Conservation (phyloP, 352 stramenopile genomes). For the Phytopythium vexans region DNA sequence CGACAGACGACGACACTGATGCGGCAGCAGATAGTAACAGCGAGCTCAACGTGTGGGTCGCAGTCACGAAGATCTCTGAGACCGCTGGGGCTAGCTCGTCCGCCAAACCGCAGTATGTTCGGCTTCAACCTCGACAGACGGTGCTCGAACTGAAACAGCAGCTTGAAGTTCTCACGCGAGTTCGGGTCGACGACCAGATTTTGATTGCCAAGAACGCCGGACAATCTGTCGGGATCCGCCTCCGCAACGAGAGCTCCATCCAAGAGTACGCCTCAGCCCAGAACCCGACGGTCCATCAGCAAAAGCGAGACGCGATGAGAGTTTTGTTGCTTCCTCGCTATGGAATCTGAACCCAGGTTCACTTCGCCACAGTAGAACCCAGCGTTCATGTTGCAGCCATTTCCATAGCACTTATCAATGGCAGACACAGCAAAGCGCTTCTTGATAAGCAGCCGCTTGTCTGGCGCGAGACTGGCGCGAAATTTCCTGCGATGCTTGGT, state of each 20-base stretch:
- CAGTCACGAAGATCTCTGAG: neutral
- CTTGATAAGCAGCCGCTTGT: too few relatives aligned
- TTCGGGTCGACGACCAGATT: constrained; percentile 29
- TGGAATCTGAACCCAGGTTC: too few relatives aligned
- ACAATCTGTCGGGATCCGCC: constrained; percentile 13
- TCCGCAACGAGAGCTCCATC: constrained; percentile 14
- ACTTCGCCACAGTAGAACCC: too few relatives aligned
- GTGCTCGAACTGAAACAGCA: constrained; percentile 27
- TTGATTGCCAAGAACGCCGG: constrained; percentile 14
- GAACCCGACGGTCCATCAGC: too few relatives aligned
- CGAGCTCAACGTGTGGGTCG: constrained; percentile 7
- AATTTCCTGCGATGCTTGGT: too few relatives aligned
- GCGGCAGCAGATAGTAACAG: neutral
- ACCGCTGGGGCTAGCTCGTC: neutral
- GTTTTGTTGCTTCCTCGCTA: too few relatives aligned
- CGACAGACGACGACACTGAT: neutral
- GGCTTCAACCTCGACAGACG: constrained; percentile 13
- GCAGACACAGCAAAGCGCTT: too few relatives aligned
- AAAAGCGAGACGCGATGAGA: neutral
- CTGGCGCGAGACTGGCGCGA: too few relatives aligned
- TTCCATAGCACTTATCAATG: too few relatives aligned
- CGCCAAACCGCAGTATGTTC: constrained; percentile 15
- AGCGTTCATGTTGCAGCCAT: too few relatives aligned
- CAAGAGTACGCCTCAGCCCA: neutral
- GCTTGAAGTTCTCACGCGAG: constrained; percentile 12